Evolutionary conservation across 1,284 basidiomycete species (phyloP).

Genomic region (Sporisorium scitamineum): DNA sequence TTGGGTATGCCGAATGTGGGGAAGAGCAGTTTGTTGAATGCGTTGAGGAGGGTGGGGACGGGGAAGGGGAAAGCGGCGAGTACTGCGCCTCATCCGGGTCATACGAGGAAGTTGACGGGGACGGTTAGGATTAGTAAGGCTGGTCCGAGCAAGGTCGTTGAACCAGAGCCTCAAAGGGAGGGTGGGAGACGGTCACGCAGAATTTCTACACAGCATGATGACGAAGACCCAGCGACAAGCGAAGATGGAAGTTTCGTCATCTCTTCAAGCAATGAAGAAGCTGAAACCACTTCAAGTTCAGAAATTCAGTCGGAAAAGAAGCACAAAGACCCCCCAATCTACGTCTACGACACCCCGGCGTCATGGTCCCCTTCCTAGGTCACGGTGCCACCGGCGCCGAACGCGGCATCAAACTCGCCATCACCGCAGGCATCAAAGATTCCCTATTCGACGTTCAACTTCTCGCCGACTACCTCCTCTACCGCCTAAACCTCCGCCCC

Average conservation of each 20-base stretch:
- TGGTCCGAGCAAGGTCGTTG: slow-evolving; percentile 32
- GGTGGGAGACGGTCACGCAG: not conserved
- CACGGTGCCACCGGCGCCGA: slow-evolving; percentile 85
- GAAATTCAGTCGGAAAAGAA: not conserved
- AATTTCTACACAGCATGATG: not conserved
- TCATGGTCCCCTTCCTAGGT: slow-evolving; percentile 97
- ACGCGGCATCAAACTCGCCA: slow-evolving; percentile 88
- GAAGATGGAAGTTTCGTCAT: not conserved
- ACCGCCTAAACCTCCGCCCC: slow-evolving; percentile 78
- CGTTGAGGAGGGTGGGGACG: slow-evolving; percentile 87
- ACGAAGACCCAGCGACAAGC: not conserved
- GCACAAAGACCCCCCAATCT: slow-evolving; percentile 79
- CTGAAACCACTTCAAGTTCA: not conserved
- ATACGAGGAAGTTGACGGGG: slow-evolving; percentile 66
- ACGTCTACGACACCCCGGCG: slow-evolving; percentile 94
- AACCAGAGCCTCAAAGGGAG: slow-evolving; percentile 8
- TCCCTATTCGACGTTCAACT: slow-evolving; percentile 86
- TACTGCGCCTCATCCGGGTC: slow-evolving; percentile 83
- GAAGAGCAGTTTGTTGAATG: slow-evolving; percentile 93
- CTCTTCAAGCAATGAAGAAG: not conserved
- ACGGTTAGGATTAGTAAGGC: slow-evolving; percentile 65
- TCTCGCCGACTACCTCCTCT: slow-evolving; percentile 88
- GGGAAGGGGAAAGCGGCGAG: slow-evolving; percentile 87
- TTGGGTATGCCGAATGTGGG: slow-evolving; percentile 97
- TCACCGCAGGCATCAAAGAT: slow-evolving; percentile 96